A percentile compares a stretch with the other conserved stretches of the same genome.
Evolutionary conservation across 257 asterid genomes (phyloP).

Genomic region (Echites panduratus): DNA sequence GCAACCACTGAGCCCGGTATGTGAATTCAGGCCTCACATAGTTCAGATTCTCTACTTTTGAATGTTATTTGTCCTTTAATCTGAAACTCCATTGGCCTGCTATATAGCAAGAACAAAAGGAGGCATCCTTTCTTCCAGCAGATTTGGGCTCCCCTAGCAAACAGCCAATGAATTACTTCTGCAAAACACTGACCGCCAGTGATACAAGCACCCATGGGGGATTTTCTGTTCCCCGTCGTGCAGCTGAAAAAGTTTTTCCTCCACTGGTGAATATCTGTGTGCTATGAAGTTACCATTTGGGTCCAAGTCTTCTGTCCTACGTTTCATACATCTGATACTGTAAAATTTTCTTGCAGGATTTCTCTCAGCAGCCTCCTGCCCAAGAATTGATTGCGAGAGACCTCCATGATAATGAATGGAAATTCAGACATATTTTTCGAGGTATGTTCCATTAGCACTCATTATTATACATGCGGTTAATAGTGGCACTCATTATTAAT

Average conservation of each 20-base stretch:
- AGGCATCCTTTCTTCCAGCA: conserved; percentile 62
- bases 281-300: not conserved
- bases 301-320: not conserved
- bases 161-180: conserved; percentile 80
- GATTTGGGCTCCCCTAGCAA: conserved; percentile 62
- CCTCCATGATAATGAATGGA: conserved; percentile 82
- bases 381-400: conserved; percentile 80
- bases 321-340: conserved; percentile 1
- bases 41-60: not conserved
- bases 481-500: not conserved
- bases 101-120: conserved; percentile 75
- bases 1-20: conserved; percentile 70
- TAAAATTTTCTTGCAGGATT: conserved; percentile 40
- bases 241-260: conserved; percentile 86
- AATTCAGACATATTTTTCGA: conserved; percentile 75
- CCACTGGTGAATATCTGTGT: conserved; percentile 41
- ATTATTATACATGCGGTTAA: not conserved
- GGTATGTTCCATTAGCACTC: conserved; percentile 33
- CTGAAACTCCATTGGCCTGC: conserved; percentile 2
- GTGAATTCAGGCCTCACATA: conserved; percentile 15
- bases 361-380: conserved; percentile 71
- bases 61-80: not conserved
- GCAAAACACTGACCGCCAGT: conserved; percentile 77
- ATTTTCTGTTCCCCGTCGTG: conserved; percentile 84
- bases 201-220: conserved; percentile 89